Evolutionary conservation across 2,329 filamentous ascomycete species (phyloP), one percentile per base, ranked within the genome.

Genomic region (Cercospora janseana): DNA sequence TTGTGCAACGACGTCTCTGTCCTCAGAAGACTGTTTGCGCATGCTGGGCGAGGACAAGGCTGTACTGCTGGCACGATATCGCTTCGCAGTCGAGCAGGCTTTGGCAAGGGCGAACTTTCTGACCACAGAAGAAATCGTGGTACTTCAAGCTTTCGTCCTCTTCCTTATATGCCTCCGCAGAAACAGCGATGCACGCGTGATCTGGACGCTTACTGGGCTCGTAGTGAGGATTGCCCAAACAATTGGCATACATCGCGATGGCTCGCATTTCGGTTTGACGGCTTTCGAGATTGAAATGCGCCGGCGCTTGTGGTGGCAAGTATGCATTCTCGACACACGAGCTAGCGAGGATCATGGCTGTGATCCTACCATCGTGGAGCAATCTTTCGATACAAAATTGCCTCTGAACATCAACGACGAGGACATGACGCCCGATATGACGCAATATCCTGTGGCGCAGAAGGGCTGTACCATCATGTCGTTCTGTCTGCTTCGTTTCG

Each of bases 311-410:
- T 84, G 80, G 80, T 83, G 79, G 77, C 75, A 79, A 52, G 64
- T 83, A 0, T 74, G 76, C 57, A 70, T 83, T 10, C 67, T 86
- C 0, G 83, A 86, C 60, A 73, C 76, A 3, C 70, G 82, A 52
- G 74, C 81, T 1, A 79, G 79, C 0, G 82, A 85, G 60, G 79
- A 85, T 51, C 80, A 85, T 60, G 81, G 81, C 0, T 79, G 78
- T 16, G 81, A 85, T 52, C 77, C 80, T 2, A 79, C 77, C 0
- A 82, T 86, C 32, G 65, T 74, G 2, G 73, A 79, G 41, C 73
- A 76, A 9, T 75, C 75, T 8, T 86, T 80, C 58, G 82, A 86
- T 60, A 84, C 82, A 0, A 74, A 76, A 31, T 70, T 79, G 63
- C 79, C 80, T 1, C 68, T 77, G 3, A 83, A 83, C 49, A 66